Evolutionary conservation across 768 basidiomycete species (phyloP).

Genomic region (Xerocomellus chrysenteron): DNA sequence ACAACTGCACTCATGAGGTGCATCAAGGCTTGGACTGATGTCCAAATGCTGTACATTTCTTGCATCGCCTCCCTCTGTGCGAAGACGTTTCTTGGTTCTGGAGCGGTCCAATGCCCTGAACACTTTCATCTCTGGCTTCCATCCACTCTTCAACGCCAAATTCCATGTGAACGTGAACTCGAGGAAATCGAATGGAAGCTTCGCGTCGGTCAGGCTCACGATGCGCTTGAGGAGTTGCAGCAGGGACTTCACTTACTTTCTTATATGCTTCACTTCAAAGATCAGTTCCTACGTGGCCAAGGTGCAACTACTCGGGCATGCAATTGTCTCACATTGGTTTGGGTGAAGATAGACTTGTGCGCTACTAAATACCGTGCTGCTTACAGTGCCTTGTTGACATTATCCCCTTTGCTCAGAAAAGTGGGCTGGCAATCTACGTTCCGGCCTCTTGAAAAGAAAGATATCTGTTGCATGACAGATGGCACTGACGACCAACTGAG

Average conservation of each 20-base stretch:
- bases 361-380: background rate
- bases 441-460: background rate
- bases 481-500: background rate
- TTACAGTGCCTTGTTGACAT: background rate
- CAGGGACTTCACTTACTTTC: background rate
- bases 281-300: background rate
- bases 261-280: background rate
- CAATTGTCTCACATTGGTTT: background rate
- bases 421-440: background rate
- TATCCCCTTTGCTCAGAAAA: background rate
- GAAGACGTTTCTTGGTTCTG: background rate
- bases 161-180: background rate
- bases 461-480: background rate
- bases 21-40: background rate
- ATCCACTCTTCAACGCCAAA: background rate
- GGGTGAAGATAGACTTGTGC: background rate
- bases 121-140: background rate
- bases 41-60: background rate
- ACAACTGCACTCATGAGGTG: background rate
- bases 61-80: background rate
- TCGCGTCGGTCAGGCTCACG: background rate
- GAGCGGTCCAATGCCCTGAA: background rate
- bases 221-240: background rate
- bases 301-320: background rate
- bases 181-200: constrained; percentile 4